These are phyloP conservation scores for Blastomyces parvus DNA, from an alignment of 2,329 filamentous ascomycete species.

Conservation along the genomic window DNA sequence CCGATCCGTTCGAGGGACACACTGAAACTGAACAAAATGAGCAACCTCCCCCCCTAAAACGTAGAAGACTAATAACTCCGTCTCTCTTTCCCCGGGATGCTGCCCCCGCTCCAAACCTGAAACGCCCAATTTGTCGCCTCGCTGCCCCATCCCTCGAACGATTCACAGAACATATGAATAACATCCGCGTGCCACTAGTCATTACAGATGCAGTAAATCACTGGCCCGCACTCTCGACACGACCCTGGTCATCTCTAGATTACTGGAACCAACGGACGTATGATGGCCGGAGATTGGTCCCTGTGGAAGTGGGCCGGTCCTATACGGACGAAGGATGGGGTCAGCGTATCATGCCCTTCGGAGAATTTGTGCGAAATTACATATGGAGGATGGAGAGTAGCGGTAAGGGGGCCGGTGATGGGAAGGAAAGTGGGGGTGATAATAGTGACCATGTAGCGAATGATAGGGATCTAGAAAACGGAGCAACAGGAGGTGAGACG, in stretches of 20 bases:
- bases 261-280: constrained; percentile 71
- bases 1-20: constrained; percentile 8
- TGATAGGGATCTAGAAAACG: not conserved
- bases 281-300: constrained; percentile 67
- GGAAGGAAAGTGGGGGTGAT: not conserved
- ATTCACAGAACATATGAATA: constrained; percentile 53
- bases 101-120: constrained; percentile 26
- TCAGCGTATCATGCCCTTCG: constrained; percentile 68
- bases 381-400: constrained; percentile 35
- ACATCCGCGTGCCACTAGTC: constrained; percentile 51
- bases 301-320: constrained; percentile 74
- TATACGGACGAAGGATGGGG: constrained; percentile 83
- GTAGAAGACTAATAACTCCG: constrained; percentile 22
- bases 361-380: constrained; percentile 56
- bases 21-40: constrained; percentile 5
- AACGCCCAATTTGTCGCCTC: constrained; percentile 32
- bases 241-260: constrained; percentile 60
- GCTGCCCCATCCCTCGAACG: constrained; percentile 44
- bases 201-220: constrained; percentile 55
- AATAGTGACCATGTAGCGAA: not conserved
- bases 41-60: constrained; percentile 20
- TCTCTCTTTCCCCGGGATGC: constrained; percentile 28
- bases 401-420: not conserved
- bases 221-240: constrained; percentile 67
- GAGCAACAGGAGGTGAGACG: constrained; percentile 27